Percentiles rank a stretch among this genome's conserved stretches.
phyloP scores from a whole-genome alignment of 805 yeast genomes.

The Schwanniomyces pseudopolymorphus region DNA sequence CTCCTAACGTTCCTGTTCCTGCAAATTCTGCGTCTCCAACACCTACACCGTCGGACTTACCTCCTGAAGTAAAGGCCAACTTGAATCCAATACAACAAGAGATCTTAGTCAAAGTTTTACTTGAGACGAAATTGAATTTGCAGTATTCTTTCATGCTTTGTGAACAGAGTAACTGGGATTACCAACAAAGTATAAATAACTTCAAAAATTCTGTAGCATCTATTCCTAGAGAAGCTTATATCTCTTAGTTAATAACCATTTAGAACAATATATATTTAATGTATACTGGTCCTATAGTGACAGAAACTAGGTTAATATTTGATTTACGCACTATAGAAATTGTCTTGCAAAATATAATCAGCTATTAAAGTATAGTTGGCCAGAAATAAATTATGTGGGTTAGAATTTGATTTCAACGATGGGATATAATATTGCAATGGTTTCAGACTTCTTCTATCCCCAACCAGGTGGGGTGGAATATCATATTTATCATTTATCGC shows the following conservation, averaged over 20 bases:
- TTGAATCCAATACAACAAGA: conserved; percentile 59
- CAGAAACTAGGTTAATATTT: no score
- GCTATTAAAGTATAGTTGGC: neutral
- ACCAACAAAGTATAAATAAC: conserved; percentile 62
- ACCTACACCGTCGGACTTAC: conserved; percentile 41
- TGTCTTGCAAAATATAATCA: neutral
- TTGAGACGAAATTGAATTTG: conserved; percentile 73
- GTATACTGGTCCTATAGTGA: neutral
- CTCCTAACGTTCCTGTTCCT: conserved; percentile 7
- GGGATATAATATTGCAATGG: conserved; percentile 59
- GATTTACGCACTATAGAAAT: neutral
- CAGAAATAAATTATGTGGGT: neutral
- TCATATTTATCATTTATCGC: conserved; percentile 89
- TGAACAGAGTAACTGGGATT: conserved; percentile 86
- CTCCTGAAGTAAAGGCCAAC: conserved; percentile 54
- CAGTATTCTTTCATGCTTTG: conserved; percentile 80
- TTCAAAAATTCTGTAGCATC: conserved; percentile 66
- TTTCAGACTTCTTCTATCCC: conserved; percentile 96
- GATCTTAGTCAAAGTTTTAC: conserved; percentile 60
- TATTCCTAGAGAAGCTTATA: conserved; percentile 42
- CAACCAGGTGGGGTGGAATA: conserved; percentile 98
- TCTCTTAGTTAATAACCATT: conserved; percentile 1
- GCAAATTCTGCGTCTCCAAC: conserved; percentile 9
- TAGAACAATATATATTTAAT: neutral
- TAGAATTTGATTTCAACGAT: conserved; percentile 7